Evolutionary conservation across 2,329 filamentous ascomycete genomes (phyloP).

Genomic region (Diplodia sapinea): DNA sequence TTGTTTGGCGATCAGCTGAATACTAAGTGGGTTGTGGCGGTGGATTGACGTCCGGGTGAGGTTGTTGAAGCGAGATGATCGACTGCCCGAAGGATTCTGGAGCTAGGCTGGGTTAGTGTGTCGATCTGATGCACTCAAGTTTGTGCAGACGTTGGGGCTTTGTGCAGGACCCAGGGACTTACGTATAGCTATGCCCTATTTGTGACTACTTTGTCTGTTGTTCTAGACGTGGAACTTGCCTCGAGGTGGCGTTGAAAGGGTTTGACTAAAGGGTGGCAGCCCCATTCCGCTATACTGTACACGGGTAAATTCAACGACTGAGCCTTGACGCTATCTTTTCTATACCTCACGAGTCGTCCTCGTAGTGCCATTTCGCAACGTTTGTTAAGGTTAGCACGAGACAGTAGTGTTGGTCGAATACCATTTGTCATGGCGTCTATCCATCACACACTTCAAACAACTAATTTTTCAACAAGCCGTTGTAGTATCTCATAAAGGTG

Average conservation of each 20-base stretch:
- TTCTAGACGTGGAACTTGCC: not conserved
- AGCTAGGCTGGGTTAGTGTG: not conserved
- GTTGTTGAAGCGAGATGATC: slow-evolving; percentile 1
- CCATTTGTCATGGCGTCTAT: not conserved
- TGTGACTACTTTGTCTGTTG: not conserved
- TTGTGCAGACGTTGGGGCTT: not conserved
- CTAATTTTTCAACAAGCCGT: not conserved
- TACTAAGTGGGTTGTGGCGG: slow-evolving; percentile 1
- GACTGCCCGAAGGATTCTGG: not conserved
- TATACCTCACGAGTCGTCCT: not conserved
- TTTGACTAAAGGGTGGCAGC: not conserved
- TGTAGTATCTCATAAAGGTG: not conserved
- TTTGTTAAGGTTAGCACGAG: not conserved
- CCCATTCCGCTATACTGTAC: not conserved
- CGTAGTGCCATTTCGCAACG: not conserved
- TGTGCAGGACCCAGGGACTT: not conserved
- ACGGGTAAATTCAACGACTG: not conserved
- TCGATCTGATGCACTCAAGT: not conserved
- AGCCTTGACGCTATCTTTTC: not conserved
- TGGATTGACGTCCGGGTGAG: not conserved
- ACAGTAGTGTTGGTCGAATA: not conserved
- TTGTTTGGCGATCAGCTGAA: not conserved
- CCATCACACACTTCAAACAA: not conserved
- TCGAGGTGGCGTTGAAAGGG: not conserved
- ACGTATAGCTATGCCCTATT: not conserved